Evolutionary conservation across 169 alveolate genomes (phyloP), one percentile per base, ranked within the genome.

Genomic region (Plasmodium chabaudi): DNA sequence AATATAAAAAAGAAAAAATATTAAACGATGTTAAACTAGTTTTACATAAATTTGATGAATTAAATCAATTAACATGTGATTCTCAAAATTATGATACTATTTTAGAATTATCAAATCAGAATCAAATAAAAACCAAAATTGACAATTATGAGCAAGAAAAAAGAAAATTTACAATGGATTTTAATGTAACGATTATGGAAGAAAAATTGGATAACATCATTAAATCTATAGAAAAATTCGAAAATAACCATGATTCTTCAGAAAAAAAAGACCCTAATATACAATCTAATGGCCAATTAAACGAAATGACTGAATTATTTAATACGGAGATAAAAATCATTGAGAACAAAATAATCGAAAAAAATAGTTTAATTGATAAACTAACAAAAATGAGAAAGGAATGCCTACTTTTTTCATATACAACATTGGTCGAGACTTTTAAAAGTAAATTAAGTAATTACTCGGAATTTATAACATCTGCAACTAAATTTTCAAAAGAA

Each of bases 61-160:
- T 71, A 71, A 42, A 53, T 39, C 3, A 51, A 23, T 13, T 53
- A 2, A n/a, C 51, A 23, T 51, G 65, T 19, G n/a, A 42, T 13
- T 34, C 9, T 25, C 23, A 53, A 51, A 51, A 19, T 71, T 51
- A 42, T 53, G 68, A 71, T n/a, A 47, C n/a, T 6, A 3, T 25
- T 23, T 71, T 71, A 51, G 84, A 71, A 12, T 23, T 21, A 12
- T 13, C 68, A 34, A 9, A 71, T 0, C 5, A n/a, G 2, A 46
- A 13, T n/a, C 17, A 71, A 23, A 3, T 71, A 51, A 25, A 71
- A 46, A 4, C 21, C 10, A n/a, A 49, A 71, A n/a, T 10, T 1
- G 57, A 71, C 23, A 13, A 34, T 1, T 71, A 49, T 25, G 55
- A 17, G 1, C 27, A 71, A 71, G 55, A 23, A 71, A 71, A 71